Base-by-base conservation (phyloP, 306 rosid species). In the Arachis hypogaea region DNA sequence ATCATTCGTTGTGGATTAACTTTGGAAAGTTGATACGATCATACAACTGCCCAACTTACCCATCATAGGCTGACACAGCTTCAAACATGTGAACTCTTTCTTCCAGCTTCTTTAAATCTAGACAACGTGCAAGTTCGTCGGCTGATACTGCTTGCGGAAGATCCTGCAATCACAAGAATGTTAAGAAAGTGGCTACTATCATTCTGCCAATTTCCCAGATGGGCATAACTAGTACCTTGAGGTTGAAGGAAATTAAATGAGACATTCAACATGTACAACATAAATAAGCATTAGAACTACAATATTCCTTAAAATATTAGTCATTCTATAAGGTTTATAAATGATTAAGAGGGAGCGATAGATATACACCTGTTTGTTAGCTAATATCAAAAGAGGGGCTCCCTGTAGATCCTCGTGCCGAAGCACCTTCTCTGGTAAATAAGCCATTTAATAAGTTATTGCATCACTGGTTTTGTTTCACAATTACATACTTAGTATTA, bases 371-470 rank as follows among this genome's bases (percentile, higher is more conserved):
- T 95, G 99, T 87, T 92, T 92, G 89, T 95, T 95, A 16, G 98
- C 98, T 82, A 95, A 81, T 66, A 95, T 82, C 85, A 95, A 85
- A 67, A 95, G 89, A 40, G 99, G 99, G 41, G 99, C 98, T 82
- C 99, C 99, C 82, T 81, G 96, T 73, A 92, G 85, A 88, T 95
- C 99, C 87, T 95, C 98, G 11, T 95, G 95, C 65, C 98, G 85
- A 72, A 95, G 90, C 79, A 87, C 97, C 85, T 95, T 95, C 76
- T 92, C 99, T 92, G 98, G 57, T 28, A 80, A 67, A 76, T 64
- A 83, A 62, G n/a, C 68, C 60, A 72, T 73, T 78, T 74, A 81
- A 68, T 59, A 77, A 78, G 56, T 57, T 71, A 72, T 28, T 86
- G 76, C 5, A 22, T 30, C 9, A 62, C 61, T 70, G 66, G 8